Evolutionary conservation across 768 basidiomycete genomes (phyloP).

Genomic region (Mrakia frigida): DNA sequence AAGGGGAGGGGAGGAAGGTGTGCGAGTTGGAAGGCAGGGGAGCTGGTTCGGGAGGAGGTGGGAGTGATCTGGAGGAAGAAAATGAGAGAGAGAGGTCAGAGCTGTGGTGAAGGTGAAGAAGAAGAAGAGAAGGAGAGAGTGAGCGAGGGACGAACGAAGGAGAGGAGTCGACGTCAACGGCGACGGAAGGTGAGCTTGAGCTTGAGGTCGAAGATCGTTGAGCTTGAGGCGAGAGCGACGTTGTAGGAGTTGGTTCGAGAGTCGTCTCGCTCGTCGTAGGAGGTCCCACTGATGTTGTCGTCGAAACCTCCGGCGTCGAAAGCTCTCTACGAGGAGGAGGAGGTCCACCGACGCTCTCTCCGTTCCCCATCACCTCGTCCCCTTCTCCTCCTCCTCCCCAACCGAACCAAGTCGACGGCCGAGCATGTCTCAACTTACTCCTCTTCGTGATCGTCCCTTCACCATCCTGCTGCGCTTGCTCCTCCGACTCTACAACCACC

Average conservation of each 20-base stretch:
- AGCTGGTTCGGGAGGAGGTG: neutral
- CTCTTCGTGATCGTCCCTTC: neutral
- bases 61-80: neutral
- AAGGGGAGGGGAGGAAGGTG: neutral
- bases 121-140: neutral
- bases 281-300: neutral
- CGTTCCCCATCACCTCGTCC: neutral
- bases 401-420: neutral
- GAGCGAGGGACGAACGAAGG: neutral
- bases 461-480: neutral
- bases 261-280: neutral
- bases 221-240: neutral
- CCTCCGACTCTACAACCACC: neutral
- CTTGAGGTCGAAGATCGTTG: neutral
- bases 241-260: neutral
- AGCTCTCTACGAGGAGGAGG: neutral
- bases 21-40: neutral
- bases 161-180: neutral
- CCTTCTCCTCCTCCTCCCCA: neutral
- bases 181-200: neutral
- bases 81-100: neutral
- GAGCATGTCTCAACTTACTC: neutral
- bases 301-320: neutral
- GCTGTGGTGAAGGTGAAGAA: neutral
- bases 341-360: neutral